These are phyloP conservation scores for Podosphaera leucotricha DNA, from an alignment of 2,329 filamentous ascomycete species.

Conservation along the genomic window DNA sequence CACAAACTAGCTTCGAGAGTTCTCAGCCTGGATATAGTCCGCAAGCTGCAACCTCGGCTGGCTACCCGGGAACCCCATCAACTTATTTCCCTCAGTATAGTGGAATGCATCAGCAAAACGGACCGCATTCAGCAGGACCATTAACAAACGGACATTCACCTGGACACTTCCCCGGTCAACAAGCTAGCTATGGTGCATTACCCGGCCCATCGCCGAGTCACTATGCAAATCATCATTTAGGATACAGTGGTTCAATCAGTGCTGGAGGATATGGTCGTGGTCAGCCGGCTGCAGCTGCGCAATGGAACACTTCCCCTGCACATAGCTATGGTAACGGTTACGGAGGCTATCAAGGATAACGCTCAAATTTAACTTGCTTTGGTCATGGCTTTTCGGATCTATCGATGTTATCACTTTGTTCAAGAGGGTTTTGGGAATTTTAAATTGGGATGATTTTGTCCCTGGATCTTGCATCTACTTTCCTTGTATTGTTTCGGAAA, in stretches of 20 bases:
- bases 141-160: slow-evolving; percentile 19
- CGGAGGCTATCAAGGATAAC: slow-evolving; percentile 35
- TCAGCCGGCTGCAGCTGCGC: slow-evolving; percentile 18
- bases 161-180: slow-evolving; percentile 34
- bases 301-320: slow-evolving; percentile 27
- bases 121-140: slow-evolving; percentile 17
- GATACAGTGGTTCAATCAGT: slow-evolving; percentile 47
- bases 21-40: slow-evolving; percentile 46
- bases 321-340: slow-evolving; percentile 40
- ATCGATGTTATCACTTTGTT: slow-evolving; percentile 7
- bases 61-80: slow-evolving; percentile 52
- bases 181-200: slow-evolving; percentile 39
- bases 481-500: slow-evolving; percentile 6
- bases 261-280: slow-evolving; percentile 71
- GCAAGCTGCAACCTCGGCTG: slow-evolving; percentile 48
- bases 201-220: slow-evolving; percentile 36
- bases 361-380: background rate
- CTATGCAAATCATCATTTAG: slow-evolving; percentile 45
- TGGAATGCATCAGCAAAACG: slow-evolving; percentile 26
- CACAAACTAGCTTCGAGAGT: slow-evolving; percentile 53
- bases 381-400: slow-evolving; percentile 4
- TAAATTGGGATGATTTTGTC: slow-evolving; percentile 8
- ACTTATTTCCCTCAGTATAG: slow-evolving; percentile 90
- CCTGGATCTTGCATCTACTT: slow-evolving; percentile 8
- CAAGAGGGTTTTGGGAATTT: slow-evolving; percentile 9